Percentiles rank a stretch among this genome's conserved stretches.
Conservation (phyloP, 2,329 filamentous ascomycete species). For the Lithohypha guttulata region DNA sequence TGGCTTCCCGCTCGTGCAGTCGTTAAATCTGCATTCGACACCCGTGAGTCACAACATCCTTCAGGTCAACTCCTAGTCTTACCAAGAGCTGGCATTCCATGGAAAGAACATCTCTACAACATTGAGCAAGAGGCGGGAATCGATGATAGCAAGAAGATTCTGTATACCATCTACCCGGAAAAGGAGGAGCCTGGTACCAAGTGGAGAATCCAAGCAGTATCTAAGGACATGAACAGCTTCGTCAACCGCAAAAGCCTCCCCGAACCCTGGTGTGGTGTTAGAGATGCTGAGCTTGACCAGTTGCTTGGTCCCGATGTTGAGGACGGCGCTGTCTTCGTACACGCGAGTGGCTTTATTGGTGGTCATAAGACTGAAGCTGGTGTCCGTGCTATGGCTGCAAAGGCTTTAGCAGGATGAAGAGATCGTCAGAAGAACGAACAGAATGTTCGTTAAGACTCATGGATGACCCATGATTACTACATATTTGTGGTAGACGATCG, state of each 20-base stretch:
- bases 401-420: constrained; percentile 26
- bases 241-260: constrained; percentile 84
- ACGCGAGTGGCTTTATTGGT: constrained; percentile 91
- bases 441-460: too few species aligned
- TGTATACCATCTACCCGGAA: constrained; percentile 90
- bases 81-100: constrained; percentile 65
- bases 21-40: constrained; percentile 64
- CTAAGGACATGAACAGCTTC: constrained; percentile 73
- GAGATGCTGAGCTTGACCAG: constrained; percentile 73
- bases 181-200: constrained; percentile 62
- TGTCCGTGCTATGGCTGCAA: constrained; percentile 65
- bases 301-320: constrained; percentile 32
- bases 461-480: too few species aligned
- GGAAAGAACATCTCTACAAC: constrained; percentile 92
- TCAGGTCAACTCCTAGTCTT: constrained; percentile 74
- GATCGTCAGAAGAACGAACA: too few species aligned
- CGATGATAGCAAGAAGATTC: constrained; percentile 44
- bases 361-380: constrained; percentile 89
- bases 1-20: constrained; percentile 83
- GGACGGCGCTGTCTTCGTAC: constrained; percentile 71
- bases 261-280: constrained; percentile 80
- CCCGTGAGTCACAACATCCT: constrained; percentile 56
- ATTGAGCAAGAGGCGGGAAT: constrained; percentile 56
- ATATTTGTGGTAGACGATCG: too few species aligned
- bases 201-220: constrained; percentile 93